phyloP scores from a whole-genome alignment of 768 basidiomycete genomes.

The Podaxis rugospora region DNA sequence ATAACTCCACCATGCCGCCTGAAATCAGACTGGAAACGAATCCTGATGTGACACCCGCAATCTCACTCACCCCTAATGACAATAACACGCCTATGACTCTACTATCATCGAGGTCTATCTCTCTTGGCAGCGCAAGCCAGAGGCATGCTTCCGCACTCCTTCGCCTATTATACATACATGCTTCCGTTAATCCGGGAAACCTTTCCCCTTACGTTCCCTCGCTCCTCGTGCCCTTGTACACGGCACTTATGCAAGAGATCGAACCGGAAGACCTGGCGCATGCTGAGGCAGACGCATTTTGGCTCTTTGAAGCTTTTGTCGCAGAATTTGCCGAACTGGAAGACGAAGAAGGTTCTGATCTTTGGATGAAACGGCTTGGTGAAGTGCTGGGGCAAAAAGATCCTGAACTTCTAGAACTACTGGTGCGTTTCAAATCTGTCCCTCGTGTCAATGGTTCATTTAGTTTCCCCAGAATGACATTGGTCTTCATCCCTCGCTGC shows the following conservation, averaged over 20 bases:
- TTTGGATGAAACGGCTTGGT: constrained; percentile 63
- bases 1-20: constrained; percentile 35
- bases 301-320: constrained; percentile 72
- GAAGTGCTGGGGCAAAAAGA: constrained; percentile 62
- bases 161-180: constrained; percentile 70
- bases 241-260: constrained; percentile 55
- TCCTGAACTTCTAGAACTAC: constrained; percentile 48
- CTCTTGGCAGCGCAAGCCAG: constrained; percentile 46
- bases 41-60: constrained; percentile 24
- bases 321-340: constrained; percentile 74
- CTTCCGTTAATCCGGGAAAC: constrained; percentile 66
- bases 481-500: constrained; percentile 65
- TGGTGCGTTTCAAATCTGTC: constrained; percentile 39
- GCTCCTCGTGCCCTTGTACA: constrained; percentile 65
- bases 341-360: constrained; percentile 54
- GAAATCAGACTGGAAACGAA: constrained; percentile 33
- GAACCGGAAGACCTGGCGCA: constrained; percentile 58
- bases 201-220: constrained; percentile 66
- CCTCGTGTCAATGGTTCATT: neutral
- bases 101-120: constrained; percentile 40
- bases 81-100: constrained; percentile 32
- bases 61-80: constrained; percentile 30
- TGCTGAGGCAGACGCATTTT: constrained; percentile 78
- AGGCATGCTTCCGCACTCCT: constrained; percentile 60
- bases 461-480: constrained; percentile 42